Conservation (phyloP, 495 filamentous ascomycete species). For the Neurospora sublineolata region DNA sequence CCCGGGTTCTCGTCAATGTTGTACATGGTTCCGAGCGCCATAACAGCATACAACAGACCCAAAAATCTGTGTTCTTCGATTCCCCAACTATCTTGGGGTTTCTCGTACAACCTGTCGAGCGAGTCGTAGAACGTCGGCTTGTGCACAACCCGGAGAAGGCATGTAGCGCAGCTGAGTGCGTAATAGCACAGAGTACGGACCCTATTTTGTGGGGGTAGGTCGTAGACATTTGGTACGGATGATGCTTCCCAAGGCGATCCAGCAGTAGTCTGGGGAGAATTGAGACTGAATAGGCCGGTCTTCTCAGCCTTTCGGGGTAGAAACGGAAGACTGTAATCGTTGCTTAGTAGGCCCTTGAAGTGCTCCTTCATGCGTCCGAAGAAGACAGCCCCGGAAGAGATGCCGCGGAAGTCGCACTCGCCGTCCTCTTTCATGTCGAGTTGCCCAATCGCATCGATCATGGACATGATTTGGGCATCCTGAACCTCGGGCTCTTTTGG, state of each 20-base stretch:
- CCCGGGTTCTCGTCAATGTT: constrained; percentile 37
- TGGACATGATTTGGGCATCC: constrained; percentile 79
- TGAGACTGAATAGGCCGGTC: constrained; percentile 37
- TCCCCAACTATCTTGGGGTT: constrained; percentile 51
- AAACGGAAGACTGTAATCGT: constrained; percentile 37
- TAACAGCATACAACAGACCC: constrained; percentile 68
- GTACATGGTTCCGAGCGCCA: constrained; percentile 84
- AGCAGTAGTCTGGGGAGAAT: constrained; percentile 57
- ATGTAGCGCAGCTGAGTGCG: constrained; percentile 73
- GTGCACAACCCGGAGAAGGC: constrained; percentile 79
- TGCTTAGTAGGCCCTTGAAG: constrained; percentile 52
- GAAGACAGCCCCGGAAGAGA: constrained; percentile 84
- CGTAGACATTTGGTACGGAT: constrained; percentile 46
- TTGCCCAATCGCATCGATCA: constrained; percentile 84
- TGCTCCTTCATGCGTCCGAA: constrained; percentile 75
- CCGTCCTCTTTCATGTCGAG: constrained; percentile 86
- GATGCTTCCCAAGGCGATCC: constrained; percentile 46
- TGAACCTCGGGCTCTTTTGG: constrained; percentile 27
- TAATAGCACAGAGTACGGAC: constrained; percentile 61
- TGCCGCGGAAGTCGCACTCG: constrained; percentile 89
- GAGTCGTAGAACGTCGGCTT: constrained; percentile 70
- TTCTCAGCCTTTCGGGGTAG: constrained; percentile 28
- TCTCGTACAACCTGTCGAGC: constrained; percentile 71
- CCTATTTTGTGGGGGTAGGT: constrained; percentile 59
- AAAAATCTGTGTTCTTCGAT: constrained; percentile 72